Evolutionary conservation across 345 rosid species (phyloP).

Genomic region (Trapa bicornis): DNA sequence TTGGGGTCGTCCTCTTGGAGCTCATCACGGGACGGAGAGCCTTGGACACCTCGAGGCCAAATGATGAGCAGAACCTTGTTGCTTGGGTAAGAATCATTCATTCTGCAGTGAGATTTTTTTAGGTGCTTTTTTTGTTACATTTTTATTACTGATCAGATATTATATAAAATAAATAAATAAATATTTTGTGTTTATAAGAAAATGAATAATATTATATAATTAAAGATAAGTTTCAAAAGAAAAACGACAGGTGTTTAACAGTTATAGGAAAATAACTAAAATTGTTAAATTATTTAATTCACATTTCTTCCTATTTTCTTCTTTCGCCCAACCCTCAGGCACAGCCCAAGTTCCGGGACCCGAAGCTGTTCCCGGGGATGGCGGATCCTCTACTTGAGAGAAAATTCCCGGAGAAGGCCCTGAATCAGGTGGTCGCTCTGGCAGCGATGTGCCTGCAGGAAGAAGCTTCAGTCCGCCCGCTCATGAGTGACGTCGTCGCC

Average conservation of each 20-base stretch:
- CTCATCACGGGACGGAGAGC: constrained; percentile 21
- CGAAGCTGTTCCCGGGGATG: constrained; percentile 7
- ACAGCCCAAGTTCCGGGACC: constrained; percentile 10
- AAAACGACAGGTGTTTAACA: too few relatives aligned
- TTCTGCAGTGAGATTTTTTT: too few relatives aligned
- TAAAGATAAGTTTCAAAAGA: too few relatives aligned
- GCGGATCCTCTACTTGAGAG: too few relatives aligned
- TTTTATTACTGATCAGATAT: neutral
- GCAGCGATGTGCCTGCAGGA: constrained; percentile 1
- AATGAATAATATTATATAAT: too few relatives aligned
- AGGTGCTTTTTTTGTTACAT: neutral
- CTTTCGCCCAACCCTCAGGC: constrained; percentile 1
- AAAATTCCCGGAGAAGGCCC: too few relatives aligned
- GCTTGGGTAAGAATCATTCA: constrained; percentile 13
- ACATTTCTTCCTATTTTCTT: too few relatives aligned
- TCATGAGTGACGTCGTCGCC: constrained; percentile 6
- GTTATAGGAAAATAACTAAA: too few relatives aligned
- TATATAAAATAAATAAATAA: too few relatives aligned
- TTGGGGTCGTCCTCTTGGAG: constrained; percentile 19
- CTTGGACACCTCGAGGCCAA: constrained; percentile 15
- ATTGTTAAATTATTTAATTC: too few relatives aligned
- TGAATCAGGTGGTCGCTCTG: too few relatives aligned
- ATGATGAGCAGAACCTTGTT: constrained; percentile 22
- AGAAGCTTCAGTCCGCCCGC: constrained; percentile 3
- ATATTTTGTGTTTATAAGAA: too few relatives aligned